phyloP scores from a whole-genome alignment of 768 basidiomycete genomes.

The Chiua virens region DNA sequence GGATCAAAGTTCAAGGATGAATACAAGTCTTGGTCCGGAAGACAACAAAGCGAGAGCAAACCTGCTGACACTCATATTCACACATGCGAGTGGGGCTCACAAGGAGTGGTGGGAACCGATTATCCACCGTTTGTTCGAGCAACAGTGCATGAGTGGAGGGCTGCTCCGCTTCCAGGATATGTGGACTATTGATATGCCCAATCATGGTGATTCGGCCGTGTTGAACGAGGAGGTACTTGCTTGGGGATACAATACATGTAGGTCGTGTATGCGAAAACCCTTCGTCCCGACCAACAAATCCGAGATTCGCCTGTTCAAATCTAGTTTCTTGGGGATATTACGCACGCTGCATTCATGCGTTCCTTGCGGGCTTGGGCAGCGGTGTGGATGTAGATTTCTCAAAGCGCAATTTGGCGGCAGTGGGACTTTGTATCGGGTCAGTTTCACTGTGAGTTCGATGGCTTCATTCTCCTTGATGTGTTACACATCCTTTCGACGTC shows the following conservation, averaged over 20 bases:
- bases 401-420: neutral
- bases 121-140: conserved; percentile 1
- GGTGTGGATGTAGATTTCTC: conserved; percentile 8
- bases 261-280: neutral
- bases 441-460: neutral
- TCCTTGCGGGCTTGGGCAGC: neutral
- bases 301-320: no score
- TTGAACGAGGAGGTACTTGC: conserved; percentile 7
- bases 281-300: neutral
- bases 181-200: conserved; percentile 6
- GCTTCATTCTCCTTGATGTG: neutral
- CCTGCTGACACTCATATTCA: conserved; percentile 1
- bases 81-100: neutral
- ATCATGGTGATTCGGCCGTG: conserved; percentile 11
- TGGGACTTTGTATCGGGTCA: neutral
- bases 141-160: neutral
- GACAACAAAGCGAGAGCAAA: neutral
- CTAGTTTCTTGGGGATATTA: conserved; percentile 6
- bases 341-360: conserved; percentile 1
- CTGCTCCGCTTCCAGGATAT: conserved; percentile 1
- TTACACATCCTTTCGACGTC: neutral
- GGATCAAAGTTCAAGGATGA: no score
- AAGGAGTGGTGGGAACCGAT: conserved; percentile 11
- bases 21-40: no score
- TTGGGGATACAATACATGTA: conserved; percentile 1